Evolutionary conservation across 257 asterid species (phyloP).

Genomic region (Orobanche coerulescens): DNA sequence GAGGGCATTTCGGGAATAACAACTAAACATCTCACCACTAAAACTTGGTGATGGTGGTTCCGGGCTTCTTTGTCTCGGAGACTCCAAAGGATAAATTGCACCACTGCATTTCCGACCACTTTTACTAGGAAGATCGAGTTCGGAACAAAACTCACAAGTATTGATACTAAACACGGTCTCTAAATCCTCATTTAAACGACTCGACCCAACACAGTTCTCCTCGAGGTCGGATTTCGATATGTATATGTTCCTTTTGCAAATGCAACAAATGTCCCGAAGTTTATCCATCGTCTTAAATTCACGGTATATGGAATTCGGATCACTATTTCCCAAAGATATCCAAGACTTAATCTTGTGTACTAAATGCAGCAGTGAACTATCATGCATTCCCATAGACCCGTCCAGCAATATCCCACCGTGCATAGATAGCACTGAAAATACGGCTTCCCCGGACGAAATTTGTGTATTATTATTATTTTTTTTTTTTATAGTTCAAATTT

Average conservation of each 20-base stretch:
- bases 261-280: constrained; percentile 30
- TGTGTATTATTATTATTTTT: constrained; percentile 4
- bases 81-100: constrained; percentile 71
- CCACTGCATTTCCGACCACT: constrained; percentile 42
- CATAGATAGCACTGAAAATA: constrained; percentile 24
- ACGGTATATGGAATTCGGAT: constrained; percentile 23
- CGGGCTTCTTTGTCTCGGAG: constrained; percentile 64
- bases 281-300: constrained; percentile 39
- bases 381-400: constrained; percentile 69
- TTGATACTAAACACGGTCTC: constrained; percentile 21
- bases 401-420: constrained; percentile 32
- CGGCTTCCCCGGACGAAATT: constrained; percentile 6
- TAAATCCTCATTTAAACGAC: constrained; percentile 20
- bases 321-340: constrained; percentile 43
- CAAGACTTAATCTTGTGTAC: constrained; percentile 61
- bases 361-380: constrained; percentile 47
- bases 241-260: constrained; percentile 36
- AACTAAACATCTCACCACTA: constrained; percentile 57
- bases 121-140: constrained; percentile 29
- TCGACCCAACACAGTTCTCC: constrained; percentile 35
- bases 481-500: constrained; percentile 12
- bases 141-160: constrained; percentile 54
- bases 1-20: constrained; percentile 25
- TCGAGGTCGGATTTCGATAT: constrained; percentile 33
- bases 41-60: constrained; percentile 77